Conservation (phyloP, 2,329 filamentous ascomycete genomes). For the Alternaria angustiovoidea region DNA sequence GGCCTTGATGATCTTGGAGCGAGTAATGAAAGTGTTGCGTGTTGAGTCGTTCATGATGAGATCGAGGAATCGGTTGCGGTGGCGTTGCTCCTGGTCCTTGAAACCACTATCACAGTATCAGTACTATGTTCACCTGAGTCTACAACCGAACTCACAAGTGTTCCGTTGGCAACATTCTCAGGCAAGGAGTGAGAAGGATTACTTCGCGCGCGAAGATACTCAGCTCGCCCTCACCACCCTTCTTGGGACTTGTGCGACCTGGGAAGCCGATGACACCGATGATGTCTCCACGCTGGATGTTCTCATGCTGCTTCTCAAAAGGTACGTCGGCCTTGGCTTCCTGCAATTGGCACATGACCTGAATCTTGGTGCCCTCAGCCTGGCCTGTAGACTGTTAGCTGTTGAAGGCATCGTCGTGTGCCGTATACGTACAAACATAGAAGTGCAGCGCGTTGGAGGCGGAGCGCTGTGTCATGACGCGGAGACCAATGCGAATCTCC, state of each 20-base stretch:
- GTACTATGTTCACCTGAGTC: not conserved
- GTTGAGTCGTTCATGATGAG: constrained; percentile 95
- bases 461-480: constrained; percentile 70
- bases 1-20: constrained; percentile 87
- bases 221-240: constrained; percentile 86
- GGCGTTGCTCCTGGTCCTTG: constrained; percentile 92
- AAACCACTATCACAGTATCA: constrained; percentile 71
- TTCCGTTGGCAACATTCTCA: constrained; percentile 85
- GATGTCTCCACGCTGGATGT: constrained; percentile 89
- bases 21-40: constrained; percentile 82
- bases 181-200: constrained; percentile 84
- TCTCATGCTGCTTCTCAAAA: constrained; percentile 89
- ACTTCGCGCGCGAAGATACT: constrained; percentile 92
- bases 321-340: constrained; percentile 72
- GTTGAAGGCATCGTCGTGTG: not conserved
- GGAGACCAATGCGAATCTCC: constrained; percentile 78
- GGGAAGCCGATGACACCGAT: constrained; percentile 87
- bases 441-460: constrained; percentile 39
- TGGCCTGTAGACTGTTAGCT: constrained; percentile 57
- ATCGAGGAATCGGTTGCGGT: constrained; percentile 93
- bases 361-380: constrained; percentile 77
- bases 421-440: constrained; percentile 33
- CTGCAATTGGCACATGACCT: constrained; percentile 91
- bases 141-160: constrained; percentile 53
- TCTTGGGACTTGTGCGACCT: constrained; percentile 88